Conservation (phyloP, 257 asterid species). For the Nicotiana otophora region DNA sequence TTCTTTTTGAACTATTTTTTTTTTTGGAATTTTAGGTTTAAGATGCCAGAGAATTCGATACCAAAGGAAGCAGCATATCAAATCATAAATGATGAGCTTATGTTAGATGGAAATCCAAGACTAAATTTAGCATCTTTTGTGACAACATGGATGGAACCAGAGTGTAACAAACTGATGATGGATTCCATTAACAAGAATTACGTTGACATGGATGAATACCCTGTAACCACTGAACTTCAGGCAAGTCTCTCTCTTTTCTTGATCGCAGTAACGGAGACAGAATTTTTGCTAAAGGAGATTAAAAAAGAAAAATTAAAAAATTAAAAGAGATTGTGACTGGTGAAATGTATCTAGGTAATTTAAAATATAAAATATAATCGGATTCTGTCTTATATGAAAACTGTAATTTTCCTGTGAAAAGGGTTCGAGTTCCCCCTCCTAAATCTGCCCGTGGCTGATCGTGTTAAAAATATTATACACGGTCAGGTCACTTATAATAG, state of each 20-base stretch:
- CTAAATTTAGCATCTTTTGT: constrained; percentile 84
- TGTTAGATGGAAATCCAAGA: constrained; percentile 96
- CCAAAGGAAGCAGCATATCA: constrained; percentile 95
- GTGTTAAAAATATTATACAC: no score
- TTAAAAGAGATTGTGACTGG: no score
- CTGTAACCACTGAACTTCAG: constrained; percentile 92
- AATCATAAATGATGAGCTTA: constrained; percentile 89
- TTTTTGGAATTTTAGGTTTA: constrained; percentile 30
- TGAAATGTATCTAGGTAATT: no score
- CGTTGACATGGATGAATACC: constrained; percentile 96
- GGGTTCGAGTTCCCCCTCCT: no score
- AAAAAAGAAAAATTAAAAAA: no score
- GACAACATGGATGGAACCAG: constrained; percentile 98
- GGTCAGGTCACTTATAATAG: no score
- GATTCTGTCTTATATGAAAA: accelerated
- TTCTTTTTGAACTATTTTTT: background rate
- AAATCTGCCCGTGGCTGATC: no score
- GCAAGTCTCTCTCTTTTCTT: constrained; percentile 18
- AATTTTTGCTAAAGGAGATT: no score
- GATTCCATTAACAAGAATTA: constrained; percentile 69
- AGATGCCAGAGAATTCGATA: constrained; percentile 73
- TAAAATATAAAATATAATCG: no score
- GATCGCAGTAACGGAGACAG: no score
- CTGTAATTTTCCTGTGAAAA: no score
- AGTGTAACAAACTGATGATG: constrained; percentile 85